phyloP scores from a whole-genome alignment of 495 filamentous ascomycete genomes.

The Tuber borchii region DNA sequence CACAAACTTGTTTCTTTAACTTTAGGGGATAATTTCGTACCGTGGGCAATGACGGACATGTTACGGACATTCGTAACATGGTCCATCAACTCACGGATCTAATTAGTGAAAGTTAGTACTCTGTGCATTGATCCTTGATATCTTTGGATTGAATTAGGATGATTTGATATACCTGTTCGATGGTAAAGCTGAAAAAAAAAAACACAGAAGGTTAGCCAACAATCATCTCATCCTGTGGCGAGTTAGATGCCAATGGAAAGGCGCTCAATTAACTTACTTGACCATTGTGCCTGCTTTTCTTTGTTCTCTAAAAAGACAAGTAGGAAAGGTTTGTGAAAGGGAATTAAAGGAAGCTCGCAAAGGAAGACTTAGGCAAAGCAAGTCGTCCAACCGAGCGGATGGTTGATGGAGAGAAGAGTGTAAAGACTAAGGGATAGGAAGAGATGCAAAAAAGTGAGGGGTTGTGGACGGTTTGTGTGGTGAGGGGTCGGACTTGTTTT shows the following conservation, averaged over 20 bases:
- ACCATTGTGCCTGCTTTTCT: conserved; percentile 91
- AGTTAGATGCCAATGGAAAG: conserved; percentile 13
- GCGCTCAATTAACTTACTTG: conserved; percentile 69
- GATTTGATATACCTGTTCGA: conserved; percentile 51
- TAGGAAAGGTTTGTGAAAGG: conserved; percentile 23
- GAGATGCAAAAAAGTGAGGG: conserved; percentile 38
- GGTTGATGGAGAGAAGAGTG: conserved; percentile 39
- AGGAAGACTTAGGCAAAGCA: conserved; percentile 29
- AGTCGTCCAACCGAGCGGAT: conserved; percentile 31
- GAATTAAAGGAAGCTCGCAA: conserved; percentile 19
- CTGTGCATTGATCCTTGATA: background rate
- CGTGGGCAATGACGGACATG: conserved; percentile 99
- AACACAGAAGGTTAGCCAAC: conserved; percentile 11
- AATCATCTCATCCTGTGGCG: conserved; percentile 14
- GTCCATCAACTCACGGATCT: conserved; percentile 96
- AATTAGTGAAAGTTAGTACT: conserved; percentile 26
- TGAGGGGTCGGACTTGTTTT: conserved; percentile 35
- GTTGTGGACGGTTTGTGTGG: conserved; percentile 21
- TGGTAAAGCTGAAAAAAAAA: conserved; percentile 74
- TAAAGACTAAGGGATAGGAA: conserved; percentile 36
- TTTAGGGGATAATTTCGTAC: conserved; percentile 45
- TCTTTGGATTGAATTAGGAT: background rate
- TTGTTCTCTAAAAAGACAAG: conserved; percentile 44
- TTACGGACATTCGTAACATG: conserved; percentile 95
- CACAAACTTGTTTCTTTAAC: background rate